These are phyloP conservation scores for Pseudotulostoma volvatum DNA, from an alignment of 495 filamentous ascomycete genomes.

Conservation along the genomic window DNA sequence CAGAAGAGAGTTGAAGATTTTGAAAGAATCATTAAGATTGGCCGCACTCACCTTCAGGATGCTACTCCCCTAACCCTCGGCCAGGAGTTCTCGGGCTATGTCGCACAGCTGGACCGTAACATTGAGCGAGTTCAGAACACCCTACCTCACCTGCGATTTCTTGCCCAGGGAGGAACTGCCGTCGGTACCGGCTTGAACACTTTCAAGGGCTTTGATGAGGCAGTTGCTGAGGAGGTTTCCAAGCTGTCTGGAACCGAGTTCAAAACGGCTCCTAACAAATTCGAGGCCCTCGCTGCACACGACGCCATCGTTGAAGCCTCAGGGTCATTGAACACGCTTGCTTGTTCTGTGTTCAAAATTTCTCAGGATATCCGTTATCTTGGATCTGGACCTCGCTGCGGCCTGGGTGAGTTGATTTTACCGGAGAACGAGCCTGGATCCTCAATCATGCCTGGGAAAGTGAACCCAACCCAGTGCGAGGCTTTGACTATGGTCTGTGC, in stretches of 20 bases:
- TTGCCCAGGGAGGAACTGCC: slow-evolving; percentile 93
- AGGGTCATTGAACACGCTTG: slow-evolving; percentile 85
- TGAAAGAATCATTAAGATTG: slow-evolving; percentile 92
- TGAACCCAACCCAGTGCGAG: slow-evolving; percentile 98
- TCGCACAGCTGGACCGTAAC: slow-evolving; percentile 80
- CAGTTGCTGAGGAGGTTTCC: slow-evolving; percentile 72
- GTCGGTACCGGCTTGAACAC: slow-evolving; percentile 98
- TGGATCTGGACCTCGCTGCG: slow-evolving; percentile 88
- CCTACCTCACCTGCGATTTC: slow-evolving; percentile 66
- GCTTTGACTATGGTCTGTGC: slow-evolving; percentile 94
- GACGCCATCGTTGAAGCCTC: slow-evolving; percentile 90
- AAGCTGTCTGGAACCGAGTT: slow-evolving; percentile 88
- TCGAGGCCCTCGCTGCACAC: slow-evolving; percentile 94
- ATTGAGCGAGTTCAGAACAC: slow-evolving; percentile 72
- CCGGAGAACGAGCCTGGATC: slow-evolving; percentile 96
- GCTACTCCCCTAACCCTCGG: slow-evolving; percentile 91
- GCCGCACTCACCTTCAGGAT: slow-evolving; percentile 93
- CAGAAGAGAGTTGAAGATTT: slow-evolving; percentile 85
- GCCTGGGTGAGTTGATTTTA: slow-evolving; percentile 77
- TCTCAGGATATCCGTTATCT: slow-evolving; percentile 96
- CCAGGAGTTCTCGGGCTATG: slow-evolving; percentile 97
- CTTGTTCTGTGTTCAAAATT: slow-evolving; percentile 89
- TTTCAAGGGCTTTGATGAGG: slow-evolving; percentile 88
- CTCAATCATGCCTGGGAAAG: slow-evolving; percentile 98
- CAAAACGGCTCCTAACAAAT: slow-evolving; percentile 96